Base-by-base conservation (phyloP, 495 filamentous ascomycete species). In the Aspergillus steynii region DNA sequence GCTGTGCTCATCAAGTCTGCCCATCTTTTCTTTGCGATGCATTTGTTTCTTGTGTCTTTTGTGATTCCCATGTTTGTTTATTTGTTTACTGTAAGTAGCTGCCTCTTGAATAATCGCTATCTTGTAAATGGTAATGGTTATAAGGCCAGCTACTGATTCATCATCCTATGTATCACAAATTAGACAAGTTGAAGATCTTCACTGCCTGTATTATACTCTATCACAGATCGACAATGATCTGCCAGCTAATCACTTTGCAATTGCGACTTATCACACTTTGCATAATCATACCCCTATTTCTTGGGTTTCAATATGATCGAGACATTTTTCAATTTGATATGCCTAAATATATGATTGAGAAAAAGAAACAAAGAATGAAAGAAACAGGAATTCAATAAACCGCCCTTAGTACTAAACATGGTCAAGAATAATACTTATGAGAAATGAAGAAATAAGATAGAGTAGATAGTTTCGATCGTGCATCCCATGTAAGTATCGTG, bases 31-130 rank as follows among this genome's bases (percentile, higher is more conserved):
- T 20, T 52, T 58, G 25, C 1, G 31, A 20, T 58, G n/a, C 55
- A n/a, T 25, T n/a, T 61, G 26, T 56, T 45, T 29, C 37, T 53
- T 48, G 62, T 14, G 20, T 20, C 8, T 64, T 26, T 64, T 59
- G 50, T 68, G 67, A 72, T 72, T 74, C 68, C 66, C 69, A 63
- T 66, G n/a, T 60, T 5, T 58, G 42, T 56, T 55, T 29, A 60
- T 54, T 59, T 53, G 10, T 58, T 64, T 57, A 28, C 4, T 58
- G 14, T 48, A 1, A 29, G 6, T 50, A 14, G 9, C 48, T 26
- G 20, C 48, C 26, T 53, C 2, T 50, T 20, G 20, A 20, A 20
- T 20, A 20, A 0, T 20, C 20, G 20, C 20, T 20, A 20, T 20
- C 20, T 20, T 20, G 20, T 20, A 20, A 20, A 20, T 20, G 20